Evolutionary conservation across 1,139 yeast genomes (phyloP).

Genomic region (Pichia sp.): DNA sequence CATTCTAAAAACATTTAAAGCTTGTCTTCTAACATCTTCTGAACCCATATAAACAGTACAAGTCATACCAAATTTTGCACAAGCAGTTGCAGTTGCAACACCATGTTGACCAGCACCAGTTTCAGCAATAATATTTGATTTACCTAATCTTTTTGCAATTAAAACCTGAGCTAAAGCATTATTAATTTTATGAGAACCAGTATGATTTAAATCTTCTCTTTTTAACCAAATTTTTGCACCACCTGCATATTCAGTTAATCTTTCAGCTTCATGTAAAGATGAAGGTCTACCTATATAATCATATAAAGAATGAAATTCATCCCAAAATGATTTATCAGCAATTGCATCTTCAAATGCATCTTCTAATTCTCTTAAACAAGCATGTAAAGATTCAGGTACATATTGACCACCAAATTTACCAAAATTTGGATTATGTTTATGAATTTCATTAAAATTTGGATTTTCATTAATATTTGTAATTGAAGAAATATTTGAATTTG

Average conservation of each 20-base stretch:
- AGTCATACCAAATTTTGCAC: constrained; percentile 93
- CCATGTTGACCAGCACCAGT: constrained; percentile 99
- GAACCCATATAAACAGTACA: constrained; percentile 99
- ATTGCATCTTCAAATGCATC: constrained; percentile 79
- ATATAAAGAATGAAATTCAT: constrained; percentile 76
- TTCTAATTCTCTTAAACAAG: constrained; percentile 87
- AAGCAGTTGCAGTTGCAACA: constrained; percentile 98
- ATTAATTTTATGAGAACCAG: constrained; percentile 96
- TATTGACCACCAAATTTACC: constrained; percentile 98
- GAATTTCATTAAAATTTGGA: constrained; percentile 48
- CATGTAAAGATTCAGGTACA: constrained; percentile 93
- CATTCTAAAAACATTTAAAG: constrained; percentile 96
- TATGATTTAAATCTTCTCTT: constrained; percentile 96
- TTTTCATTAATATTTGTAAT: constrained; percentile 17
- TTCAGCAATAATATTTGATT: constrained; percentile 88
- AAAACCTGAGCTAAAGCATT: constrained; percentile 94
- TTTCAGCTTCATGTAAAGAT: constrained; percentile 80
- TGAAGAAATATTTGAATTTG: constrained; percentile 27
- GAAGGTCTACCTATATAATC: constrained; percentile 96
- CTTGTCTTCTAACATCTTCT: constrained; percentile 98
- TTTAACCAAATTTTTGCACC: constrained; percentile 98
- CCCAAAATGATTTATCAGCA: constrained; percentile 90
- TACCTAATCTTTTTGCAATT: constrained; percentile 88
- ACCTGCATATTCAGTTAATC: constrained; percentile 83
- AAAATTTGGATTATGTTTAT: constrained; percentile 64